A percentile compares a stretch with the other conserved stretches of the same genome.
Conservation (phyloP, 1,284 basidiomycete genomes). For the Ganoderma resinaceum region DNA sequence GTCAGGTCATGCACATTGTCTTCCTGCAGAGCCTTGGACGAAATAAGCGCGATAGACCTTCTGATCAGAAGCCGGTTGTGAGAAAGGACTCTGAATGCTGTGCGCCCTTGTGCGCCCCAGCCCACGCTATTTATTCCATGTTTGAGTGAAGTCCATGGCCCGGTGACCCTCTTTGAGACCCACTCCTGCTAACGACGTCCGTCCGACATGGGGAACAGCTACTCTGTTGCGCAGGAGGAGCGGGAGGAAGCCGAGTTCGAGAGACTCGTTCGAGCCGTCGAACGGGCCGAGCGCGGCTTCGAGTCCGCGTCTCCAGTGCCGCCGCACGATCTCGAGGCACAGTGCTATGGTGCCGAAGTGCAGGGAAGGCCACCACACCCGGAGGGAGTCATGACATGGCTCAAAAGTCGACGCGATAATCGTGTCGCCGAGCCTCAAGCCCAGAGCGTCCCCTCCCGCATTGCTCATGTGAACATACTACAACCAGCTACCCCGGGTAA, state of each 20-base stretch:
- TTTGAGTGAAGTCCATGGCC: background rate
- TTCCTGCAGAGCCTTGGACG: background rate
- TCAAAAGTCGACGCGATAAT: background rate
- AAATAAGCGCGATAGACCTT: background rate
- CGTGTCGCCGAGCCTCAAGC: background rate
- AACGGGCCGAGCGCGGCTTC: slow-evolving; percentile 23
- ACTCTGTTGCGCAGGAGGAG: slow-evolving; percentile 24
- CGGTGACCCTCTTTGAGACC: background rate
- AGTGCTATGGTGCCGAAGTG: background rate
- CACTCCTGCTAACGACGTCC: background rate
- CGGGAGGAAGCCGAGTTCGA: slow-evolving; percentile 24
- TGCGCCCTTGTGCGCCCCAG: too few relatives aligned
- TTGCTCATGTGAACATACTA: background rate
- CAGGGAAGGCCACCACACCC: background rate
- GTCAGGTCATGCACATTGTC: background rate
- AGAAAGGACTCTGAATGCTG: background rate
- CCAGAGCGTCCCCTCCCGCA: background rate
- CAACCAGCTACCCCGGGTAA: background rate
- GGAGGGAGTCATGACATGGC: background rate
- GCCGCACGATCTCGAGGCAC: slow-evolving; percentile 15
- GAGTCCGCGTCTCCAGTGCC: background rate
- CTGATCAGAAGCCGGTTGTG: background rate
- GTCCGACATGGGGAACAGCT: slow-evolving; percentile 21
- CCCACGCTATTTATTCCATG: background rate
- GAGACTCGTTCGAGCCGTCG: slow-evolving; percentile 18